Evolutionary conservation across 2,329 filamentous ascomycete genomes (phyloP), one percentile per base, ranked within the genome.

Genomic region (Claviceps sorghi): DNA sequence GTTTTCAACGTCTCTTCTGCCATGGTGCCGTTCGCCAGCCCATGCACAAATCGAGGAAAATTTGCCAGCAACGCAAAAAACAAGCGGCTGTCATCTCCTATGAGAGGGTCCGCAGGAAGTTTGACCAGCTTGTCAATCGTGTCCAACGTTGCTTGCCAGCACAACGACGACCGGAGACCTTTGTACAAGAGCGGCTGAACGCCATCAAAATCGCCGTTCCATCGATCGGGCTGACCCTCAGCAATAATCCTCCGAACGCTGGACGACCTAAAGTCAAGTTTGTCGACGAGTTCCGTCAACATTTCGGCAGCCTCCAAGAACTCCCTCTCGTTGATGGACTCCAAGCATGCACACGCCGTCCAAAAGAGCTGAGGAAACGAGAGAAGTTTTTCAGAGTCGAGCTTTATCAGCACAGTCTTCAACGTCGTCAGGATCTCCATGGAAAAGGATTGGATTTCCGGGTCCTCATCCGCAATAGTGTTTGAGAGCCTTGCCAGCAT

Each of bases 391-490:
- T 85, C 79, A 0, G 85, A 76, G 21, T 90, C 83, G 30, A 97
- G 72, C 52, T 91, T 93, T 58, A 82, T 79, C 53, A 98, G 95
- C 45, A 98, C 84, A 0, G 89, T 89, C 63, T 94, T 90, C 50
- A 98, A 68, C 0, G 94, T 98, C 0, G 90, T 96, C 51, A 98
- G 69, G 53, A 98, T 97, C 64, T 98, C 94, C 84, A 97, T 91
- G 0, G 93, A 94, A 62, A 98, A 98, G 0, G 89, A 91, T 62
- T 96, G 88, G 51, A 96, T 95, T 68, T 97, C 91, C 0, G 83
- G 79, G 61, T 95, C 88, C 59, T 96, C 89, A 58, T 97, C 91
- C 0, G 94, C 90, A 60, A 98, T 93, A 0, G 93, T 98, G 65
- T 97, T 98, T 1, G 91, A 97, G 34, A 98, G 74, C 47, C 94